These are phyloP conservation scores for Nicotiana paniculata DNA, from an alignment of 257 asterid species.

Conservation along the genomic window DNA sequence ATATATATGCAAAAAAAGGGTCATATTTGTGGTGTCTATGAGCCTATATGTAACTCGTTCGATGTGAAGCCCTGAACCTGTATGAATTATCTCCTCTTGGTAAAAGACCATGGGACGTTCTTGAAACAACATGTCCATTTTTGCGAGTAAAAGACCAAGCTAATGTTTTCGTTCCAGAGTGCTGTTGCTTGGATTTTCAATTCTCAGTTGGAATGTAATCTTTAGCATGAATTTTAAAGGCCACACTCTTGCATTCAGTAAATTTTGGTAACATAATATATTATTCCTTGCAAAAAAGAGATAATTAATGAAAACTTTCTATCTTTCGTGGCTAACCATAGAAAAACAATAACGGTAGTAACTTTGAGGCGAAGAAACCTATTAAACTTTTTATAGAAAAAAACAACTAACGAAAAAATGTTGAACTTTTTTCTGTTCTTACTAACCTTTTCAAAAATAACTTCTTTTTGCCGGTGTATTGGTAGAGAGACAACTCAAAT, in stretches of 20 bases:
- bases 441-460: not conserved
- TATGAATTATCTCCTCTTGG: no score
- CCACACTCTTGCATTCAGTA: constrained; percentile 3
- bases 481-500: not conserved
- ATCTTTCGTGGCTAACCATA: not conserved
- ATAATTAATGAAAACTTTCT: not conserved
- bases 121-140: not conserved
- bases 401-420: no score
- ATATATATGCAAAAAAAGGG: not conserved
- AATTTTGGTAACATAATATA: not conserved
- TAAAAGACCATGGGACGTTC: no score
- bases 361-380: no score
- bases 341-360: not conserved
- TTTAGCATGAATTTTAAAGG: not conserved
- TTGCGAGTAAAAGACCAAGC: not conserved
- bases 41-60: no score
- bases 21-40: no score
- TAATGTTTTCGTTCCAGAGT: not conserved
- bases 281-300: constrained; percentile 2
- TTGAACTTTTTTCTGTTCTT: no score
- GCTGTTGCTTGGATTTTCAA: not conserved
- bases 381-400: no score
- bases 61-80: no score
- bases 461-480: not conserved
- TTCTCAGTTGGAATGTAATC: not conserved